Conservation (phyloP, 2,329 filamentous ascomycete species). For the Aspergillus alliaceus region DNA sequence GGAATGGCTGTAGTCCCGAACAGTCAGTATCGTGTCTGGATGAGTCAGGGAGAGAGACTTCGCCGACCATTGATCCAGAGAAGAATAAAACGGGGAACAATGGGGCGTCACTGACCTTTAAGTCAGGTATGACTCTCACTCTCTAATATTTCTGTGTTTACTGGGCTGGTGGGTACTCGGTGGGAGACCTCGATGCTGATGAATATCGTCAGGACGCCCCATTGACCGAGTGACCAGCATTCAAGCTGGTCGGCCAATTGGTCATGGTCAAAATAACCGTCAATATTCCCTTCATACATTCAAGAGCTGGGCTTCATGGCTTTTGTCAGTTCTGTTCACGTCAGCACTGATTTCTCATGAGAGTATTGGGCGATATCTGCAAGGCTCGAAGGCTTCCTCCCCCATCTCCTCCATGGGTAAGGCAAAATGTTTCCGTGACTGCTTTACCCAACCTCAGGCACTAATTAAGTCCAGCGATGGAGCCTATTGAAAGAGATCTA, state of each 20-base stretch:
- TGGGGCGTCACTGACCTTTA: conserved; percentile 27
- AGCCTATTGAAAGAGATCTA: not conserved
- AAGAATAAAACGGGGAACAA: not conserved
- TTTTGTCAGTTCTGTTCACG: conserved; percentile 26
- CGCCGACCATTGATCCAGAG: conserved; percentile 6
- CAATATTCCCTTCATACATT: conserved; percentile 13
- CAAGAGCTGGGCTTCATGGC: conserved; percentile 25
- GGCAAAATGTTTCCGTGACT: too few species aligned
- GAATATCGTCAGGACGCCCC: conserved; percentile 21
- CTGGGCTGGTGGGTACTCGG: not conserved
- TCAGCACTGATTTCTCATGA: conserved; percentile 24
- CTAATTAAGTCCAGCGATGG: not conserved
- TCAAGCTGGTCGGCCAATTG: conserved; percentile 1
- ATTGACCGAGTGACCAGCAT: conserved; percentile 8
- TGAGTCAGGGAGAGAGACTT: not conserved
- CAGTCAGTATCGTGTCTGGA: not conserved
- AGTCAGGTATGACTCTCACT: conserved; percentile 24
- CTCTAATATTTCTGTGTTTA: not conserved
- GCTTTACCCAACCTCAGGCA: not conserved
- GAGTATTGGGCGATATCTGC: conserved; percentile 12
- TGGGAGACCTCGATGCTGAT: not conserved
- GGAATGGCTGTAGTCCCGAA: not conserved
- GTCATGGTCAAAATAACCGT: not conserved
- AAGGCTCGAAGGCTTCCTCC: not conserved
- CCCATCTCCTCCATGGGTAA: not conserved